A percentile compares a stretch with the other conserved stretches of the same genome.
Conservation (phyloP, 2,329 filamentous ascomycete species). For the Teratosphaeria zuluensis region DNA sequence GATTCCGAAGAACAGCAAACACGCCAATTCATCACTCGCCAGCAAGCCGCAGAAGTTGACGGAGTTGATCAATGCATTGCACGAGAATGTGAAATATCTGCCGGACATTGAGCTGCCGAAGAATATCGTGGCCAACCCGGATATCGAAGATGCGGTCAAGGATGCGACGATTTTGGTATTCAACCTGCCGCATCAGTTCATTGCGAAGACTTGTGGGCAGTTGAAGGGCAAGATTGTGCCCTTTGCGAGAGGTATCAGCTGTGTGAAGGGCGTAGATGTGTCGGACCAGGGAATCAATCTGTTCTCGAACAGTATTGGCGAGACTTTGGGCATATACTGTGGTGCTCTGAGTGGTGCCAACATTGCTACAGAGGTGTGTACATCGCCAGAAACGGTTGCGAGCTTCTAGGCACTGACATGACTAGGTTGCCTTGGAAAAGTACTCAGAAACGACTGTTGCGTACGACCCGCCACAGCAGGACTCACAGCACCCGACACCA, state of each 20-base stretch:
- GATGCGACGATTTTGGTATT: slow-evolving; percentile 86
- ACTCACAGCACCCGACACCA: slow-evolving; percentile 65
- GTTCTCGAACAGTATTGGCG: slow-evolving; percentile 91
- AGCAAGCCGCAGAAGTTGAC: slow-evolving; percentile 73
- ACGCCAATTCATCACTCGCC: slow-evolving; percentile 36
- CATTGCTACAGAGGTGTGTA: slow-evolving; percentile 71
- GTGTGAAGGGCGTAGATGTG: slow-evolving; percentile 96
- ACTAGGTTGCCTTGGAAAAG: slow-evolving; percentile 73
- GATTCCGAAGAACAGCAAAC: slow-evolving; percentile 59
- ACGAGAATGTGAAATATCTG: slow-evolving; percentile 98
- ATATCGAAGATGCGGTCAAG: slow-evolving; percentile 67
- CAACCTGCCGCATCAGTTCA: slow-evolving; percentile 95
- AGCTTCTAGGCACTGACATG: background rate
- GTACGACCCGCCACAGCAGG: slow-evolving; percentile 84
- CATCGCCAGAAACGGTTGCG: background rate
- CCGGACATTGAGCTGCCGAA: slow-evolving; percentile 72
- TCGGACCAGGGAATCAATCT: slow-evolving; percentile 75
- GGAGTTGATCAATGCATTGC: slow-evolving; percentile 74
- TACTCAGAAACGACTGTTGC: slow-evolving; percentile 96
- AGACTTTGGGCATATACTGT: slow-evolving; percentile 88
- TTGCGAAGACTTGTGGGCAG: slow-evolving; percentile 73
- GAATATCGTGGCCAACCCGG: slow-evolving; percentile 79
- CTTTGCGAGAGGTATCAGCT: slow-evolving; percentile 86
- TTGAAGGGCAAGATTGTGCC: slow-evolving; percentile 83
- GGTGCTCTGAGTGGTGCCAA: slow-evolving; percentile 93